Evolutionary conservation across 2,329 filamentous ascomycete species (phyloP), one percentile per base, ranked within the genome.

Genomic region (Coniochaeta sp.): DNA sequence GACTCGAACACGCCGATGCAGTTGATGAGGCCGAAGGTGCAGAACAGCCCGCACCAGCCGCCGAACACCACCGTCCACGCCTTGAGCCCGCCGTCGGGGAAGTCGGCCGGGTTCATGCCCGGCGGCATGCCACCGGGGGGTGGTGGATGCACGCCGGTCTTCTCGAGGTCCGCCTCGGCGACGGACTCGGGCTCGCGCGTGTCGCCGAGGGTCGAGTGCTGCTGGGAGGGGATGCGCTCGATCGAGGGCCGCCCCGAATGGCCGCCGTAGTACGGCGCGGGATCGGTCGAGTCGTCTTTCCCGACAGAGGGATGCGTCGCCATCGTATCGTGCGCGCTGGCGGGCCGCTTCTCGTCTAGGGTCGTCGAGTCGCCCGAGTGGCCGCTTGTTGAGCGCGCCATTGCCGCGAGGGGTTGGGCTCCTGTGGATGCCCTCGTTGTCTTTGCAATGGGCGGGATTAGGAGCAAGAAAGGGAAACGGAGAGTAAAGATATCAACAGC

Each of bases 61-160:
- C 78, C 78, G 24, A 77, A 68, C 4, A 88, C 83, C 1, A 80
- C 79, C 9, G 83, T 73, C 82, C 84, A 87, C 9, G 85, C 85
- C 62, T 80, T 72, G 3, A 68, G 52, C 2, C 84, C 84, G 44
- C 84, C 84, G 65, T 87, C 84, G 1, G 84, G 84, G 60, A 85
- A 85, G 63, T 82, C 80, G n/a, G 71, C 70, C 7, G 80, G 78
- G 58, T 74, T 75, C 62, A 74, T 69, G 4, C 70, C 74, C 22
- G 70, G 68, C 6, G 72, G 71, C 17, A 66, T 22, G 14, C 9
- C 34, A 14, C n/a, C 6, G 19, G 26, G 2, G 3, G 55, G 34
- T 2, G 38, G 19, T 4, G 55, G 55, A 14, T 42, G 55, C 3
- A 44, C 36, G 19, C 55, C 55, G 10, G 55, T 30, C 38, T 57